Base-by-base conservation (phyloP, 129 eudicot species). In the Ambrosia trifida region DNA sequence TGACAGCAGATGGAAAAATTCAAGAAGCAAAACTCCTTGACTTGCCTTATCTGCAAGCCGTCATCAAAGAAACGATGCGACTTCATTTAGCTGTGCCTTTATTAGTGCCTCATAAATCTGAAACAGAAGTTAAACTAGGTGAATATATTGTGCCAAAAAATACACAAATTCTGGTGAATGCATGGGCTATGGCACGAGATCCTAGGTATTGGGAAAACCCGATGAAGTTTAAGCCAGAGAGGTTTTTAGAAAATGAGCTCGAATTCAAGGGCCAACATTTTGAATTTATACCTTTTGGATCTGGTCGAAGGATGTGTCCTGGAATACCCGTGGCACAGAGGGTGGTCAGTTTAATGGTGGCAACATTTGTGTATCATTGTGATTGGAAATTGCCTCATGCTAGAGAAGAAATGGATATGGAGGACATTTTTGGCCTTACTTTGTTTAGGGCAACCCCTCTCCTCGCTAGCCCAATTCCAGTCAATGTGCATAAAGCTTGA, bases 291-390 rank as follows among this genome's bases (percentile, higher is more conserved):
- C 58, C 58, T 52, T 52, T 52, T 18, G 58, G 58, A 52, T 52
- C 58, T 6, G 58, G 58, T 16, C 58, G 58, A 52, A 52, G 58
- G 58, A 52, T 52, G 58, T 52, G 58, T 52, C 58, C 58, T 5
- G 58, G 58, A 7, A 52, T 52, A 52, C 58, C 58, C 30, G 17
- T 52, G 19, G 58, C 58, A 17, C 58, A 52, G 8, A 52, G 58
- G 31, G 58, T 52, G 58, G 58, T 52, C 17, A 52, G 58, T 17
- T 52, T 52, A 17, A 52, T 52, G 58, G 4, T 52, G 58, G 58
- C 58, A 2, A 5, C 58, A 17, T 52, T 52, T 52, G 58, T 52
- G 58, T 52, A 52, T 52, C 58, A 52, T 52, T 52, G 18, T 52
- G 31, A 52, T 7, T 52, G 58, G 58, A 52, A 52, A 9, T 52